Conservation (phyloP, 108 stramenopile species). For the Skeletonema grethae region DNA sequence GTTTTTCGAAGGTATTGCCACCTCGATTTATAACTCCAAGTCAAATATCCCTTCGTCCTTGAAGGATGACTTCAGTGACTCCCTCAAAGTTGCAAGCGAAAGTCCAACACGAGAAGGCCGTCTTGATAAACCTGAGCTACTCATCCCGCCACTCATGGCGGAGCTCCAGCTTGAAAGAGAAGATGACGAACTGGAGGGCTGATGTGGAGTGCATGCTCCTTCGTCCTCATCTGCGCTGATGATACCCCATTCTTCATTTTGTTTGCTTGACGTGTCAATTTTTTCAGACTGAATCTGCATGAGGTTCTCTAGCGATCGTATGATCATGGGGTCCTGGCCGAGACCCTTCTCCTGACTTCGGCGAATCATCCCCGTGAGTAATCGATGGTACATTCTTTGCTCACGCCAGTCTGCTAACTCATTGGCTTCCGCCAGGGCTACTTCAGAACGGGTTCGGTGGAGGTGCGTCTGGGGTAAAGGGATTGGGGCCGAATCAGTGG, state of each 20-base stretch:
- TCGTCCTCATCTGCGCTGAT: neutral
- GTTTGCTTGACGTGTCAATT: neutral
- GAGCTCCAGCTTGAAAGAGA: neutral
- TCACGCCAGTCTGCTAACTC: conserved; percentile 10
- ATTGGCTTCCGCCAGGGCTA: conserved; percentile 3
- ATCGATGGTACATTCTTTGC: conserved; percentile 11
- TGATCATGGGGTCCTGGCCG: conserved; percentile 3
- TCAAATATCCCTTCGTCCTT: neutral
- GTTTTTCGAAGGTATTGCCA: too few relatives aligned
- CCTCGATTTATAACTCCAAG: neutral
- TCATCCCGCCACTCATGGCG: neutral
- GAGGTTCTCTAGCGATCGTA: neutral
- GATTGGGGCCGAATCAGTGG: neutral
- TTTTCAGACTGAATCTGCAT: conserved; percentile 8
- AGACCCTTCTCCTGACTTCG: conserved; percentile 1
- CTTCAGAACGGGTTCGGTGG: conserved; percentile 8
- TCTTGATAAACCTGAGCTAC: conserved; percentile 1
- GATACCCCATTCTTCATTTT: conserved; percentile 1
- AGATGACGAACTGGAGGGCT: neutral
- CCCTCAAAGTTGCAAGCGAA: neutral
- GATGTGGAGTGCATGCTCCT: neutral
- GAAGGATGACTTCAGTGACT: neutral
- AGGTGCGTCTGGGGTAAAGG: neutral
- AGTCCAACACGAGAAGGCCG: neutral
- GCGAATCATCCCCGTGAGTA: conserved; percentile 12